Conservation (phyloP, 257 asterid species). For the Thymus quinquecostatus region DNA sequence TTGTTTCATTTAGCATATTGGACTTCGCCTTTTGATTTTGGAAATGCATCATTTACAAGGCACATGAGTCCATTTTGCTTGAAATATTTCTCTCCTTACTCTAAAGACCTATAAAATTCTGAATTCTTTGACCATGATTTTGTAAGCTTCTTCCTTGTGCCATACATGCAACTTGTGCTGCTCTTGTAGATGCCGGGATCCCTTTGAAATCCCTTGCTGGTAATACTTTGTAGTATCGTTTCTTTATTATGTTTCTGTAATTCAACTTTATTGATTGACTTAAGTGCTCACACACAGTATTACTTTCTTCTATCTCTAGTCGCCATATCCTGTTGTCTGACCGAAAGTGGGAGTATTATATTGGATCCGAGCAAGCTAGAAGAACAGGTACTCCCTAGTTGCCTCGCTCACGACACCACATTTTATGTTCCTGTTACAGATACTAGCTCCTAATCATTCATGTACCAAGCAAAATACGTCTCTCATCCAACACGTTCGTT, state of each 20-base stretch:
- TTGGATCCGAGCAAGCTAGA: slow-evolving; percentile 85
- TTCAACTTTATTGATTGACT: not conserved
- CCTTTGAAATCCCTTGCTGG: slow-evolving; percentile 89
- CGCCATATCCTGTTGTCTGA: slow-evolving; percentile 71
- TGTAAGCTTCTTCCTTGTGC: slow-evolving; percentile 95
- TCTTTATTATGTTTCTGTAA: slow-evolving; percentile 20
- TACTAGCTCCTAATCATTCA: not conserved
- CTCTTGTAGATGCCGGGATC: slow-evolving; percentile 90
- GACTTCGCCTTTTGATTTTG: slow-evolving; percentile 1
- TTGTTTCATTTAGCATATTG: not conserved
- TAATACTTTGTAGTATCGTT: slow-evolving; percentile 26
- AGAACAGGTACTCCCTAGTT: slow-evolving; percentile 62
- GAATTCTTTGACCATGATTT: slow-evolving; percentile 60
- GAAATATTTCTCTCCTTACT: not conserved
- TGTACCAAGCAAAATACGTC: not conserved
- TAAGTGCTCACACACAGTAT: slow-evolving; percentile 25
- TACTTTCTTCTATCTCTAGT: slow-evolving; percentile 48
- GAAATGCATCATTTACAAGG: not conserved
- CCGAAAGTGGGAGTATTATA: slow-evolving; percentile 61
- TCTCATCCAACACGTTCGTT: slow-evolving; percentile 11
- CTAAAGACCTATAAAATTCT: slow-evolving; percentile 25
- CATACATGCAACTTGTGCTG: slow-evolving; percentile 90
- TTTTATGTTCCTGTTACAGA: not conserved
- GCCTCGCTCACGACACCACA: slow-evolving; percentile 5
- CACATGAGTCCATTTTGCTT: not conserved